phyloP scores from a whole-genome alignment of 805 yeast species.

The Nakazawaea laoshanensis region DNA sequence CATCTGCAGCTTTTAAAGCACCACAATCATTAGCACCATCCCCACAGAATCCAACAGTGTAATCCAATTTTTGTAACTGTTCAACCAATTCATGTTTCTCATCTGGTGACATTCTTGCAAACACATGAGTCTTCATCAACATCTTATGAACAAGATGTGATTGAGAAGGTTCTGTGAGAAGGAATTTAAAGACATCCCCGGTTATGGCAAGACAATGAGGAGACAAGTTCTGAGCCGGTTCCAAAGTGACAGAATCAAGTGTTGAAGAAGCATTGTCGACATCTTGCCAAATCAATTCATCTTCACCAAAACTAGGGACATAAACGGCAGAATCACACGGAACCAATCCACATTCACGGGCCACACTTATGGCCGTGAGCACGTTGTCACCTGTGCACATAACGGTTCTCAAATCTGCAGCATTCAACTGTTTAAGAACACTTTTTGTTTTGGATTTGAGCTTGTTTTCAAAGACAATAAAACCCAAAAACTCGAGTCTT shows the following conservation, averaged over 20 bases:
- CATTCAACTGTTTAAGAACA: constrained; percentile 49
- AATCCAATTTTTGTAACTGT: constrained; percentile 74
- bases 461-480: constrained; percentile 88
- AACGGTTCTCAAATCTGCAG: constrained; percentile 71
- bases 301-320: constrained; percentile 43
- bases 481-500: constrained; percentile 70
- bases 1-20: constrained; percentile 95
- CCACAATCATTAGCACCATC: constrained; percentile 99
- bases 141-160: constrained; percentile 38
- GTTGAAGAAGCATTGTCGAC: constrained; percentile 46
- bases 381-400: constrained; percentile 99
- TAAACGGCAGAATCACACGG: constrained; percentile 34
- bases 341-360: constrained; percentile 71
- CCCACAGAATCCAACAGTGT: constrained; percentile 95
- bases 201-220: constrained; percentile 75
- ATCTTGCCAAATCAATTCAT: constrained; percentile 51
- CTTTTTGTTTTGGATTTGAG: constrained; percentile 60
- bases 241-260: constrained; percentile 59
- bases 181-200: constrained; percentile 82
- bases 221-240: constrained; percentile 25
- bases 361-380: constrained; percentile 90
- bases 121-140: constrained; percentile 66
- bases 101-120: constrained; percentile 98
- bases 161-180: constrained; percentile 46
- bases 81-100: constrained; percentile 95